Base-by-base conservation (phyloP, 176 grass and related monocot genomes). In the Coix lacrymajobi region DNA sequence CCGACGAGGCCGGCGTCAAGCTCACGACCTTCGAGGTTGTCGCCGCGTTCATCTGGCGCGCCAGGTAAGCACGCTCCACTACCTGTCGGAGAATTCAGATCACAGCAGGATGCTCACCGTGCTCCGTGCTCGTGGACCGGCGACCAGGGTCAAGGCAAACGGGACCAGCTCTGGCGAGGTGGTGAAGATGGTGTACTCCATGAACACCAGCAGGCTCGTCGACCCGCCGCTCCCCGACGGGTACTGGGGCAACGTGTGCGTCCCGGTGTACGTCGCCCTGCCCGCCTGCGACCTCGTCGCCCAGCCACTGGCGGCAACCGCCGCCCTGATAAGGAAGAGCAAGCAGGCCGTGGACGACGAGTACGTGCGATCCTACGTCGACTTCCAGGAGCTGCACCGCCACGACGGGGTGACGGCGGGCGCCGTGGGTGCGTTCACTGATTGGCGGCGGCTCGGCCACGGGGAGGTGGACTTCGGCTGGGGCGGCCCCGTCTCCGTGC, bases 101-200 rank as follows among this genome's bases (percentile, higher is more conserved):
- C 62, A 16, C 1, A 71, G 5, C 38, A 36, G 48, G 9, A 26
- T 6, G 48, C 30, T 77, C 29, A 44, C 63, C 30, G 17, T 22
- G n/a, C 17, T 29, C 63, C 30, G 17, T 22, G n/a, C 17, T 29
- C 19, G 8, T 7, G 43, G 1, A 51, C 9, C 12, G 0, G 10
- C 8, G 75, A 71, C 64, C 84, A 93, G 81, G 84, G 79, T 91
- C 39, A 91, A 87, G 73, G 86, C 88, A 6, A 87, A 38, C 8
- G 28, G 25, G 1, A 82, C 43, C 1, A 12, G 6, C 69, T 11
- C 80, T 8, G 65, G 90, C 24, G 81, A 94, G 81, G 37, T 65
- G 7, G 88, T 97, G 62, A 94, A 92, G 74, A 92, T 97, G 86
- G 95, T 97, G 1, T 97, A 97, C 84, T 92, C 92, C 6, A 94